These are phyloP conservation scores for Eucommia ulmoides DNA, from an alignment of 257 asterid species.

Conservation along the genomic window DNA sequence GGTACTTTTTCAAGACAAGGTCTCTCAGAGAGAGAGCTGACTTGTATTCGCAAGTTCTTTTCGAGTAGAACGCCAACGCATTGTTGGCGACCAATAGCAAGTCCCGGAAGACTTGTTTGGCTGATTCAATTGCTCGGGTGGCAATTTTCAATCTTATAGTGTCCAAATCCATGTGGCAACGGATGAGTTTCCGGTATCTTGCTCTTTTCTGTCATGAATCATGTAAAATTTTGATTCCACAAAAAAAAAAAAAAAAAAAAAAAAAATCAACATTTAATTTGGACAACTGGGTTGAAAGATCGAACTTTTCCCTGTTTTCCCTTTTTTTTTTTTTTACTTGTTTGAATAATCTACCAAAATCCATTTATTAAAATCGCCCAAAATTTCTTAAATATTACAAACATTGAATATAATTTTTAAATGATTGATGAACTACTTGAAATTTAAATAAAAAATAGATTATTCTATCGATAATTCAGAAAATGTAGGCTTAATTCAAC, in stretches of 20 bases:
- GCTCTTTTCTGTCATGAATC: conserved; percentile 57
- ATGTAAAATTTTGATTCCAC: conserved; percentile 1
- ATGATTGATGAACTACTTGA: no score
- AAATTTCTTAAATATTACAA: no score
- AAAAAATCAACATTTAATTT: no score
- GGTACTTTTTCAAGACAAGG: conserved; percentile 43
- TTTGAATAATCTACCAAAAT: not conserved
- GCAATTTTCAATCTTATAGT: conserved; percentile 53
- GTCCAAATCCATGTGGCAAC: conserved; percentile 63
- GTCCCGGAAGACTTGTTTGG: conserved; percentile 69
- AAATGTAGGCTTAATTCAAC: no score
- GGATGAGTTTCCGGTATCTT: conserved; percentile 61
- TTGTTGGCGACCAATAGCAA: conserved; percentile 68
- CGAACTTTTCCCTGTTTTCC: no score
- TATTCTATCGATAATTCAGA: no score
- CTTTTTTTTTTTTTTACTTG: no score
- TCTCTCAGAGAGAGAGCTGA: conserved; percentile 54
- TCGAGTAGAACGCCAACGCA: conserved; percentile 75
- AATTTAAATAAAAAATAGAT: no score
- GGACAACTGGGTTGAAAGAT: no score
- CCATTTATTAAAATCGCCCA: not conserved
- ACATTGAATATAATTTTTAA: no score
- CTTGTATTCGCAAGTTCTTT: conserved; percentile 72
- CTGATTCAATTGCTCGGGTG: conserved; percentile 31
- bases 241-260: no score